Evolutionary conservation across 1,284 basidiomycete species (phyloP).

Genomic region (Thelephora terrestris): DNA sequence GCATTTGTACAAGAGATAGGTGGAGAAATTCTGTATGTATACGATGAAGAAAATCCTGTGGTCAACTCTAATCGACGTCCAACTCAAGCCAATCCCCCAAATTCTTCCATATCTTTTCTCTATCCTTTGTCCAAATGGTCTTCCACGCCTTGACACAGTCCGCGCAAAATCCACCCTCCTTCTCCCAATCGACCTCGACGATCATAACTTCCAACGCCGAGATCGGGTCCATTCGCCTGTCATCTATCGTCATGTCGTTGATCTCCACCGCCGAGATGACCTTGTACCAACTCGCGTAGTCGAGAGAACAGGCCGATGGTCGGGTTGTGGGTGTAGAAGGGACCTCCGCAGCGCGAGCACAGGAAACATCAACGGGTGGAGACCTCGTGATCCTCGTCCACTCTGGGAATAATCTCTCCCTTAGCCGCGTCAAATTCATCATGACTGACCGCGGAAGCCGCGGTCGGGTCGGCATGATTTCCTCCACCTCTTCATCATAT

Average conservation of each 20-base stretch:
- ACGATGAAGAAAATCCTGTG: background rate
- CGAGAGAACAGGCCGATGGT: too few relatives aligned
- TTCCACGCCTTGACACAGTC: constrained; percentile 18
- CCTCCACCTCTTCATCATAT: constrained; percentile 8
- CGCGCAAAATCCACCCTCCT: constrained; percentile 21
- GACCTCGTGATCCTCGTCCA: constrained; percentile 15
- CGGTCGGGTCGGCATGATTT: constrained; percentile 6
- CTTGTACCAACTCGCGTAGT: too few relatives aligned
- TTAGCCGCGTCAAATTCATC: constrained; percentile 3
- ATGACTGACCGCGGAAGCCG: constrained; percentile 16
- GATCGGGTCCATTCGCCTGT: constrained; percentile 19
- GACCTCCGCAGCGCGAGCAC: too few relatives aligned
- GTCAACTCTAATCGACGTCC: constrained; percentile 8
- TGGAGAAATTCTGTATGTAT: too few relatives aligned
- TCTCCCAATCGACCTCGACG: constrained; percentile 19
- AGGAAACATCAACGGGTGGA: constrained; percentile 9
- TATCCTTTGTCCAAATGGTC: constrained; percentile 15
- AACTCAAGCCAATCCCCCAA: constrained; percentile 22
- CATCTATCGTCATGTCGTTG: too few relatives aligned
- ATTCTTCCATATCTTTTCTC: constrained; percentile 20
- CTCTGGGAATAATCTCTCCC: constrained; percentile 14
- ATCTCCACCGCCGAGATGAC: too few relatives aligned
- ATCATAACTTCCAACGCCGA: constrained; percentile 21
- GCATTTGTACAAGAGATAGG: too few relatives aligned
- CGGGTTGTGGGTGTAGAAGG: too few relatives aligned